Evolutionary conservation across 2,329 filamentous ascomycete species (phyloP).

Genomic region (Fusarium bulbicola): DNA sequence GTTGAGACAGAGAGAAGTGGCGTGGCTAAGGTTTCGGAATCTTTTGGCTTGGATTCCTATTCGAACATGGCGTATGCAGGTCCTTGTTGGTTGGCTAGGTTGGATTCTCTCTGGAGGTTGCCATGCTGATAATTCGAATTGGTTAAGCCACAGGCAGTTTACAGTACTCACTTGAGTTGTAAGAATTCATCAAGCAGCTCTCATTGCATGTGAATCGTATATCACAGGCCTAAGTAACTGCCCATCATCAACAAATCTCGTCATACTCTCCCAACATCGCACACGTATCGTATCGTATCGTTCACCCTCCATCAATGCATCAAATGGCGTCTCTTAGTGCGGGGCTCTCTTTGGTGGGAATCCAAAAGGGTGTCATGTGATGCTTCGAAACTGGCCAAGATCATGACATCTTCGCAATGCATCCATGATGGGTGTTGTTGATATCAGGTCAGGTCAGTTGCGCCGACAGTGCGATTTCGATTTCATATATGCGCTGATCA

Average conservation of each 20-base stretch:
- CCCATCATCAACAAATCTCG: conserved; percentile 13
- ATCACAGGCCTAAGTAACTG: conserved; percentile 7
- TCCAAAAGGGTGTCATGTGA: conserved; percentile 27
- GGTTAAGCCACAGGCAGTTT: not conserved
- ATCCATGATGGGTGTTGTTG: conserved; percentile 22
- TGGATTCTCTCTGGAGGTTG: not conserved
- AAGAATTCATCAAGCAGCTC: not conserved
- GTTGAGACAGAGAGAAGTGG: not conserved
- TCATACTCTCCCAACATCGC: conserved; percentile 21
- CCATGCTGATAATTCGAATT: not conserved
- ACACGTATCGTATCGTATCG: not conserved
- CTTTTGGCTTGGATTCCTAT: not conserved
- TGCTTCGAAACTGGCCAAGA: conserved; percentile 21
- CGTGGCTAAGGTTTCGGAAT: conserved; percentile 32
- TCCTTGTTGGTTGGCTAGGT: not conserved
- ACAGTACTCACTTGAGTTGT: not conserved
- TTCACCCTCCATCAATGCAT: conserved; percentile 6
- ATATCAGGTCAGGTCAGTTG: conserved; percentile 19
- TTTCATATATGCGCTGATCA: not conserved
- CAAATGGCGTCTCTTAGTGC: conserved; percentile 28
- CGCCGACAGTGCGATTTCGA: conserved; percentile 22
- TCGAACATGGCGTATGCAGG: not conserved
- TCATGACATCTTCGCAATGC: conserved; percentile 32
- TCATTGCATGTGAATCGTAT: conserved; percentile 9
- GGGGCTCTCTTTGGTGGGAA: conserved; percentile 16